Base-by-base conservation (phyloP, 2,329 filamentous ascomycete species). In the Blastomyces silverae region DNA sequence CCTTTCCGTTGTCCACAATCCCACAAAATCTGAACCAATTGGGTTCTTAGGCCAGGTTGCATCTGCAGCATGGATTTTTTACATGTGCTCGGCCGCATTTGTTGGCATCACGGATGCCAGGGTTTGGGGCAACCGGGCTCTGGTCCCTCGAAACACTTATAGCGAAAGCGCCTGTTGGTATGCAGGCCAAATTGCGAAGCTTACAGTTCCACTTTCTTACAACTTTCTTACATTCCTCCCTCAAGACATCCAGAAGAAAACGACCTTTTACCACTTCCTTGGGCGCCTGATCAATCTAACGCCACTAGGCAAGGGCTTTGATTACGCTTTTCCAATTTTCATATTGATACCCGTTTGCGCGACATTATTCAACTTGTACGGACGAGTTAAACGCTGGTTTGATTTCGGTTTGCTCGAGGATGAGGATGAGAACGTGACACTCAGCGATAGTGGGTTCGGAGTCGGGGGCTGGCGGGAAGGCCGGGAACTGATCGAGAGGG, bases 91-190 rank as follows among this genome's bases (percentile, higher is more conserved):
- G 17, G 92, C 92, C 58, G 91, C 94, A 5, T 84, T 97, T 61
- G 89, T 87, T 65, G 92, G 92, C 8, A 88, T 99, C 72, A 91
- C 89, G 17, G 91, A 96, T 73, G 91, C 96, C 71, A 95, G 94
- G 73, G 92, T 97, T n/a, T 99, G 94, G 94, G 90, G 94, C 64
- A 94, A 95, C 60, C 87, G 94, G 44, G 93, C 94, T 0, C 82
- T 99, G 6, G 93, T 97, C 58, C 87, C 86, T 66, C 87, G 94
- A 65, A 94, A 96, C 73, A 99, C 94, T 0, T 93, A 95, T 65
- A 87, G 91, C 66, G 94, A 97, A 75, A 91, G 89, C 61, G 94
- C 94, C 0, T 95, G 93, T 70, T 99, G 95, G 92, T 99, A 97
- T 74, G 89, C 91, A 1, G 87, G 91, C 65, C 91, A 97, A 75